These are phyloP conservation scores for Buddleja alternifolia DNA, from an alignment of 257 asterid genomes.

Conservation along the genomic window DNA sequence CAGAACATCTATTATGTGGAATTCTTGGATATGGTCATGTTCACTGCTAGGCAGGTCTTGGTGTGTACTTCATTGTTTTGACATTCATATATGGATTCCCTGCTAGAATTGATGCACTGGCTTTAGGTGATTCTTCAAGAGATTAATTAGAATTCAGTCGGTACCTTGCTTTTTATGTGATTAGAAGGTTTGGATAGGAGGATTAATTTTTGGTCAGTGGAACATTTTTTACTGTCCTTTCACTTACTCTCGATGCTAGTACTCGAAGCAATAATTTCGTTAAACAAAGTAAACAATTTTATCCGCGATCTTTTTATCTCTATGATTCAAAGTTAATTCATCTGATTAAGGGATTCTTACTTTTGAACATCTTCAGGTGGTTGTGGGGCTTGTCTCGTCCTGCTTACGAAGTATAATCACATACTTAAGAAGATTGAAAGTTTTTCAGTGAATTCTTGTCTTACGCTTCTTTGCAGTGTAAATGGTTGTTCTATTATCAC, in stretches of 20 bases:
- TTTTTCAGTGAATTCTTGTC: constrained; percentile 58
- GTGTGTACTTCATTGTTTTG: no score
- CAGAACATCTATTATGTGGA: not conserved
- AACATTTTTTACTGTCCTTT: not conserved
- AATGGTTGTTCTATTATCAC: constrained; percentile 65
- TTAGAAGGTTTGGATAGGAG: not conserved
- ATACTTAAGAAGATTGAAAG: constrained; percentile 41
- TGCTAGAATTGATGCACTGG: not conserved
- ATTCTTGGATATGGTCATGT: not conserved
- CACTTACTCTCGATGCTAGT: not conserved
- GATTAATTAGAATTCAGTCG: not conserved
- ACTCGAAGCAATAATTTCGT: not conserved
- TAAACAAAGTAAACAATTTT: not conserved
- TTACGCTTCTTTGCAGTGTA: constrained; percentile 69
- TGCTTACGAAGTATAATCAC: constrained; percentile 57
- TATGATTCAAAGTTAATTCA: not conserved
- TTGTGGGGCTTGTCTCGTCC: constrained; percentile 77
- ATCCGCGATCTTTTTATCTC: not conserved
- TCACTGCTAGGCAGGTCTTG: no score
- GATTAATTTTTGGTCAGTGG: not conserved
- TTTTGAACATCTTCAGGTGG: constrained; percentile 49
- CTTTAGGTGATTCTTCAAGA: not conserved
- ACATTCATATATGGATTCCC: not conserved
- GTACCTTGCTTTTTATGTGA: not conserved
- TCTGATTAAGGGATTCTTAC: not conserved